Evolutionary conservation across 441 rosid species (phyloP).

Genomic region (Flueggea neowawraea): DNA sequence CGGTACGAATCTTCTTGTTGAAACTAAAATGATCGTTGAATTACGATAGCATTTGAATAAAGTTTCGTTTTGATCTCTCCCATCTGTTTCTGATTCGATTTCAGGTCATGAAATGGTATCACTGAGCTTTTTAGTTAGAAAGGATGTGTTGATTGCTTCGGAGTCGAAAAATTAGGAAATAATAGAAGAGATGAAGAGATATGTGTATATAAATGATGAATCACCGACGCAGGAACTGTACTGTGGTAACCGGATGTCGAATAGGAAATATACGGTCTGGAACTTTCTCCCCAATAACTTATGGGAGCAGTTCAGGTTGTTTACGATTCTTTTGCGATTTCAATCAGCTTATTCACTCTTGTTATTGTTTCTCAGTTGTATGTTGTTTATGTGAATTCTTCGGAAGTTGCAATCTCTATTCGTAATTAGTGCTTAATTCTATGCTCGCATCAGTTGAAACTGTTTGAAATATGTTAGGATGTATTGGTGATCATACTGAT

Average conservation of each 20-base stretch:
- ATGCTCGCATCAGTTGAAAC: too few species aligned
- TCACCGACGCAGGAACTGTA: conserved; percentile 52
- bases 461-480: too few species aligned
- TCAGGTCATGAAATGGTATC: not conserved
- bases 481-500: too few species aligned
- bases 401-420: too few species aligned
- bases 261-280: conserved; percentile 81
- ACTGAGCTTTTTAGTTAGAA: not conserved
- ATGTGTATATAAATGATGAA: conserved; percentile 79
- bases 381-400: too few species aligned
- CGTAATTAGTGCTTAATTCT: too few species aligned
- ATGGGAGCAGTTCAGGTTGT: conserved; percentile 95
- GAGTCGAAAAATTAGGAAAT: not conserved
- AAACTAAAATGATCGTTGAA: too few species aligned
- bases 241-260: conserved; percentile 88
- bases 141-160: conserved; percentile 1
- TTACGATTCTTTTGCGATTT: conserved; percentile 3
- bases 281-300: conserved; percentile 95
- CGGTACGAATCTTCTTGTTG: too few species aligned
- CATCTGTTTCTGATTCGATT: not conserved
- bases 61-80: not conserved
- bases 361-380: too few species aligned
- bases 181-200: conserved; percentile 65
- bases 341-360: conserved; percentile 4
- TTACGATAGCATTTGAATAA: too few species aligned